A percentile compares a stretch with the other conserved stretches of the same genome.
Evolutionary conservation across 768 basidiomycete genomes (phyloP).

Genomic region (Cystobasidiopsis lactophilus): DNA sequence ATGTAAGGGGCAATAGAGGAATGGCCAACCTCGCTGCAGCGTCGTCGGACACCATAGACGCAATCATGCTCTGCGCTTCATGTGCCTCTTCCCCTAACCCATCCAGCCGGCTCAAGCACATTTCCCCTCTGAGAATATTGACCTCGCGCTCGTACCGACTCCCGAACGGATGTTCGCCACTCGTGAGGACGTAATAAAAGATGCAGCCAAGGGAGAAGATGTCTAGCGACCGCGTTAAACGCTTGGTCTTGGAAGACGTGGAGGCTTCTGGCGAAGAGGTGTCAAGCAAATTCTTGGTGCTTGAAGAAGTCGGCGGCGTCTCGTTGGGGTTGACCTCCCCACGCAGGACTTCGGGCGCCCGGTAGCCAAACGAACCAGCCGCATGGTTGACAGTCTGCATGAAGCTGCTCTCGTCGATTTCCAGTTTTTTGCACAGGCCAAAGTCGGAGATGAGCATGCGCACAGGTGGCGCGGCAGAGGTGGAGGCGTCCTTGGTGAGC

Average conservation of each 20-base stretch:
- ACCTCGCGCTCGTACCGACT: slow-evolving; percentile 79
- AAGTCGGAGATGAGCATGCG: slow-evolving; percentile 86
- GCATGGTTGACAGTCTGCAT: slow-evolving; percentile 74
- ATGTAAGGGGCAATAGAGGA: slow-evolving; percentile 4
- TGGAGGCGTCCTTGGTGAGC: slow-evolving; percentile 40
- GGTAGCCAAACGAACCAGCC: slow-evolving; percentile 89
- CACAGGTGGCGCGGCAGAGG: slow-evolving; percentile 22
- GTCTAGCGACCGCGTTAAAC: slow-evolving; percentile 85
- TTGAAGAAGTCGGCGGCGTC: slow-evolving; percentile 22
- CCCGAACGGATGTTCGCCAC: slow-evolving; percentile 81
- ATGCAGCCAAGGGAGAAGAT: slow-evolving; percentile 90
- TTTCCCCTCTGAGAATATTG: slow-evolving; percentile 70
- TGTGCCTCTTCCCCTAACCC: slow-evolving; percentile 76
- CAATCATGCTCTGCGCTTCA: slow-evolving; percentile 68
- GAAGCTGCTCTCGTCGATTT: slow-evolving; percentile 89
- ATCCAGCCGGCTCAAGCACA: slow-evolving; percentile 46
- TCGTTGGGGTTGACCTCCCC: slow-evolving; percentile 89
- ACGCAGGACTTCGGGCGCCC: slow-evolving; percentile 82
- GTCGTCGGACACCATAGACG: slow-evolving; percentile 52
- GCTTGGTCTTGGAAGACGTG: slow-evolving; percentile 19
- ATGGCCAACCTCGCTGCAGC: slow-evolving; percentile 45
- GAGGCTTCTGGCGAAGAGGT: not conserved
- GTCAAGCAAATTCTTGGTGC: slow-evolving; percentile 2
- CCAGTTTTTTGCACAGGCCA: slow-evolving; percentile 84
- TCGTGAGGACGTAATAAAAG: slow-evolving; percentile 63